Evolutionary conservation across 257 asterid species (phyloP).

Genomic region (Solanum etuberosum): DNA sequence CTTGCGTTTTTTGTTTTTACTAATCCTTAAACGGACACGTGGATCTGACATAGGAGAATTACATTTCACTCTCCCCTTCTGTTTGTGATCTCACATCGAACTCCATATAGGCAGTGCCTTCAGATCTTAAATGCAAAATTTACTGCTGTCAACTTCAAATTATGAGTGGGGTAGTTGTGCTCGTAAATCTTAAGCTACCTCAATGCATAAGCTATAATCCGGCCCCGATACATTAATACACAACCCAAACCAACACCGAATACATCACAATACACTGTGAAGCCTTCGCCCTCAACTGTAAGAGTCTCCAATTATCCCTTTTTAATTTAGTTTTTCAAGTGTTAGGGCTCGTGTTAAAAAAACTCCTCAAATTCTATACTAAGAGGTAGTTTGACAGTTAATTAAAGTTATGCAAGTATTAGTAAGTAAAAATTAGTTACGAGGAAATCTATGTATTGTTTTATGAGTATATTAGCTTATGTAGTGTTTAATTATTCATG

Average conservation of each 20-base stretch:
- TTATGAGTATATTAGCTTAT: not conserved
- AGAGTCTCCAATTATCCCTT: not conserved
- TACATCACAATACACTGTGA: not conserved
- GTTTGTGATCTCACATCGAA: not conserved
- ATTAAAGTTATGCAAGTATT: not conserved
- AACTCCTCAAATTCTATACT: too few relatives aligned
- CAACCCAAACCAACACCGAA: fast-evolving
- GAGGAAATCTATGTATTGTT: not conserved
- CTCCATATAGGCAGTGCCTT: not conserved
- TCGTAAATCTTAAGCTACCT: not conserved
- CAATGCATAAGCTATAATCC: not conserved
- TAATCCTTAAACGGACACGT: not conserved
- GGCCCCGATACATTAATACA: not conserved
- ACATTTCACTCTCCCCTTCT: not conserved
- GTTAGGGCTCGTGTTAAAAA: not conserved
- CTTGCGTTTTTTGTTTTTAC: not conserved
- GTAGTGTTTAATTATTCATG: not conserved
- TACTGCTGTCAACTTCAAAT: too few relatives aligned
- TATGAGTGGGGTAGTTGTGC: too few relatives aligned
- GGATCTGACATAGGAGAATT: not conserved
- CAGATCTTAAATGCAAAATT: too few relatives aligned
- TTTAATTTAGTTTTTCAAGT: too few relatives aligned
- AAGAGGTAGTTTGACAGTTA: not conserved
- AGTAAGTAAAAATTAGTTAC: too few relatives aligned
- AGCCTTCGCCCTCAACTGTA: not conserved